Evolutionary conservation across 2,329 filamentous ascomycete genomes (phyloP).

Genomic region (Pseudofabraea citricarpa): DNA sequence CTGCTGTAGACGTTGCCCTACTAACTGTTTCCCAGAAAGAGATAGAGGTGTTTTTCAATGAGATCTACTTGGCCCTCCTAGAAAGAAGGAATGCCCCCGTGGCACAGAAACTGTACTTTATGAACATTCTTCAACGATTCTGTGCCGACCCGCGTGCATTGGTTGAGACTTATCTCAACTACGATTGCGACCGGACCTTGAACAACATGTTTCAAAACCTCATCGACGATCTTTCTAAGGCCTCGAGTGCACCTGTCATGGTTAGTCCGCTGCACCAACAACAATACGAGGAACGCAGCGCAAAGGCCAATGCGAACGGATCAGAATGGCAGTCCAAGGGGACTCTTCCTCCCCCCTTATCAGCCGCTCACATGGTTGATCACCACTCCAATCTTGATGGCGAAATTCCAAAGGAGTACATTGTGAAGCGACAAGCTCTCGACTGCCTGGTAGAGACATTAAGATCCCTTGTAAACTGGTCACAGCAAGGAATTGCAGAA

Average conservation of each 20-base stretch:
- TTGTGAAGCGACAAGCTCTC: constrained; percentile 83
- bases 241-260: constrained; percentile 73
- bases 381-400: constrained; percentile 53
- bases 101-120: constrained; percentile 89
- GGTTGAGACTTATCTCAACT: constrained; percentile 96
- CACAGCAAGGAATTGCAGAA: constrained; percentile 60
- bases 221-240: constrained; percentile 87
- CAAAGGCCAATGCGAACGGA: constrained; percentile 42
- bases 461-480: constrained; percentile 90
- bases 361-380: constrained; percentile 39
- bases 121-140: constrained; percentile 78
- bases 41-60: constrained; percentile 95
- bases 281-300: constrained; percentile 74
- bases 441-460: constrained; percentile 86
- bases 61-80: constrained; percentile 90
- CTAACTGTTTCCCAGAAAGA: constrained; percentile 63
- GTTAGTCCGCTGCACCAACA: constrained; percentile 77
- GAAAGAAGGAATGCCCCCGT: constrained; percentile 81
- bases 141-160: constrained; percentile 81
- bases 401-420: constrained; percentile 81
- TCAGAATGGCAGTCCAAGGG: constrained; percentile 82
- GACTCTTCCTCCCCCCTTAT: constrained; percentile 82
- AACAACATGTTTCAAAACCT: constrained; percentile 97
- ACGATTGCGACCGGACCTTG: constrained; percentile 91
- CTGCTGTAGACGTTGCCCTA: neutral